phyloP scores from a whole-genome alignment of 192 early-diverging fungal genomes.

The Coemansia sp. region DNA sequence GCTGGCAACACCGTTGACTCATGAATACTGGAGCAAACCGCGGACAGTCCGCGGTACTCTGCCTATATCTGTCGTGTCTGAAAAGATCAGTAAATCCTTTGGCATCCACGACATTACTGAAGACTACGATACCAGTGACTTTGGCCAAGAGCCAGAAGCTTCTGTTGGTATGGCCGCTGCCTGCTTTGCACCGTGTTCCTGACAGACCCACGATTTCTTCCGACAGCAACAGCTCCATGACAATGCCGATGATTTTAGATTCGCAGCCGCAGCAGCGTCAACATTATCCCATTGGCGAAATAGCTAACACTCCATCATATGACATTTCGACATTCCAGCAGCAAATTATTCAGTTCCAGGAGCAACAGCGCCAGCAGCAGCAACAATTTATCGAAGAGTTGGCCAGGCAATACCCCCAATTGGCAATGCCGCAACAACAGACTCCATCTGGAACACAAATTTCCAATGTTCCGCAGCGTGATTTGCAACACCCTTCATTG shows the following conservation, averaged over 20 bases:
- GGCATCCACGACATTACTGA: conserved; percentile 21
- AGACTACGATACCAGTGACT: conserved; percentile 14
- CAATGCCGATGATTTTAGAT: neutral
- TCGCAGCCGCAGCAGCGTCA: too few relatives aligned
- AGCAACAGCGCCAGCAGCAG: conserved; percentile 48
- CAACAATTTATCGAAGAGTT: conserved; percentile 40
- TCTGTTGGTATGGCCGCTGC: neutral
- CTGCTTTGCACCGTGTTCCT: neutral
- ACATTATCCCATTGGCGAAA: too few relatives aligned
- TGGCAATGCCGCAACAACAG: too few relatives aligned
- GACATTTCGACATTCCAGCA: conserved; percentile 24
- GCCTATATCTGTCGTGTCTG: conserved; percentile 30
- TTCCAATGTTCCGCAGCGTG: too few relatives aligned
- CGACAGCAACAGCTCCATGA: neutral
- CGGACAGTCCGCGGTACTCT: conserved; percentile 29
- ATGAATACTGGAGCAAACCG: neutral
- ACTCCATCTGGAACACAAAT: too few relatives aligned
- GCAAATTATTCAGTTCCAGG: conserved; percentile 43
- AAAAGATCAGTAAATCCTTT: conserved; percentile 33
- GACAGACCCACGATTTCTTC: neutral
- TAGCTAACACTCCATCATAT: neutral
- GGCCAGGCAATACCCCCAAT: neutral
- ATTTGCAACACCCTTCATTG: too few relatives aligned
- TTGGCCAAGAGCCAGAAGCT: neutral
- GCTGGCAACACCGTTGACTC: neutral